These are phyloP conservation scores for Ganoderma meredithae DNA, from an alignment of 1,284 basidiomycete species.

Conservation along the genomic window DNA sequence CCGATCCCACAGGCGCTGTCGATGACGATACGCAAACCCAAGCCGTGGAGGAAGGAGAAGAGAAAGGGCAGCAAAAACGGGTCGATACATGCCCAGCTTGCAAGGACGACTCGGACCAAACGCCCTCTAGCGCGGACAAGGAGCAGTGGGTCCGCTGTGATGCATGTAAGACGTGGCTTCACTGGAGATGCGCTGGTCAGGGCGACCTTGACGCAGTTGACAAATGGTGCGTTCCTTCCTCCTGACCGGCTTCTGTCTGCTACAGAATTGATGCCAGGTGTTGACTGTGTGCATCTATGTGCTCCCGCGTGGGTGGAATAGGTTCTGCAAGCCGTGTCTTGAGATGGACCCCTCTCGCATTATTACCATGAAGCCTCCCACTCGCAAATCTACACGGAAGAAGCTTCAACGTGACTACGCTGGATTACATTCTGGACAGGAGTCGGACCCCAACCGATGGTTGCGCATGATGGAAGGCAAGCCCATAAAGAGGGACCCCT, in stretches of 20 bases:
- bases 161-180: slow-evolving; percentile 81
- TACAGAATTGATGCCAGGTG: not conserved
- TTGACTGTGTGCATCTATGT: not conserved
- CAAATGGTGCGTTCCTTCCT: slow-evolving; percentile 55
- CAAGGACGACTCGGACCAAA: slow-evolving; percentile 19
- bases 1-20: slow-evolving; percentile 33
- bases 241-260: not conserved
- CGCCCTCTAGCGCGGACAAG: slow-evolving; percentile 48
- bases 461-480: slow-evolving; percentile 71
- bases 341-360: slow-evolving; percentile 62
- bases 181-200: slow-evolving; percentile 81
- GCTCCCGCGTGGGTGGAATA: slow-evolving; percentile 38
- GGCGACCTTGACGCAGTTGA: slow-evolving; percentile 67
- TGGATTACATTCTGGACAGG: slow-evolving; percentile 63
- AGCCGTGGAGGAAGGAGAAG: slow-evolving; percentile 17
- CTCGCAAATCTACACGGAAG: slow-evolving; percentile 81
- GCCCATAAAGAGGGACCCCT: slow-evolving; percentile 63
- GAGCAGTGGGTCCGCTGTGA: slow-evolving; percentile 81
- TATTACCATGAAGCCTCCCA: slow-evolving; percentile 77
- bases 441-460: slow-evolving; percentile 73
- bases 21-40: slow-evolving; percentile 29
- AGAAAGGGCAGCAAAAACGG: slow-evolving; percentile 22
- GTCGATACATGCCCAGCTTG: slow-evolving; percentile 39
- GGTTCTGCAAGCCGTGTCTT: slow-evolving; percentile 76
- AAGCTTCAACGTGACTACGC: slow-evolving; percentile 78